phyloP scores from a whole-genome alignment of 1,139 yeast species.

The Candida buenavistaensis region DNA sequence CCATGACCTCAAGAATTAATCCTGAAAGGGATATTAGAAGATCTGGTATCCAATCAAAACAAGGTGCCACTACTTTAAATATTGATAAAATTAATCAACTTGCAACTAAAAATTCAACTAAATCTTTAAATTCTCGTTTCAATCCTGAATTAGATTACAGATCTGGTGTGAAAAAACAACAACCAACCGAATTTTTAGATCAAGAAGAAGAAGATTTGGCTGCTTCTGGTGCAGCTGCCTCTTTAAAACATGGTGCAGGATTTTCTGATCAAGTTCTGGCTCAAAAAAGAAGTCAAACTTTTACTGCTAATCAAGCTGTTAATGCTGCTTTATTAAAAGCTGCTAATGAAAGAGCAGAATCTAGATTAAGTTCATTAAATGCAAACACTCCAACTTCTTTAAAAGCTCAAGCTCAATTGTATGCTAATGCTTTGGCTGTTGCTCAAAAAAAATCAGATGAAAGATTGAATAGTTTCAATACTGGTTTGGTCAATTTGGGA shows the following conservation, averaged over 20 bases:
- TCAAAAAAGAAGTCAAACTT: conserved; percentile 33
- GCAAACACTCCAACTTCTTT: conserved; percentile 35
- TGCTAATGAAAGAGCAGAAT: conserved; percentile 61
- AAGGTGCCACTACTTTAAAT: conserved; percentile 28
- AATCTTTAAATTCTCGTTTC: conserved; percentile 42
- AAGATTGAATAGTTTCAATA: conserved; percentile 44
- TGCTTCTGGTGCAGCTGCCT: conserved; percentile 42
- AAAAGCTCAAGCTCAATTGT: conserved; percentile 43
- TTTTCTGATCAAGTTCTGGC: conserved; percentile 25
- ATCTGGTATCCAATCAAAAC: conserved; percentile 45
- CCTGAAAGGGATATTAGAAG: conserved; percentile 44
- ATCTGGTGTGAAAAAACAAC: conserved; percentile 33
- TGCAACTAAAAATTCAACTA: conserved; percentile 46
- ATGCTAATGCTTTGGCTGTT: conserved; percentile 52
- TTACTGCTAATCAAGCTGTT: conserved; percentile 45
- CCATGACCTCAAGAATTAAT: conserved; percentile 50
- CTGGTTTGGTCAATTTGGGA: conserved; percentile 75
- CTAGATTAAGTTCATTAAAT: conserved; percentile 44
- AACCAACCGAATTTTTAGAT: conserved; percentile 28
- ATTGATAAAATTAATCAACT: conserved; percentile 42
- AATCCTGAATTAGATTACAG: conserved; percentile 47
- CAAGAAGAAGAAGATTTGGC: conserved; percentile 34
- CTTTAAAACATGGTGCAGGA: conserved; percentile 32
- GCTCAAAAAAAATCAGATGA: conserved; percentile 69
- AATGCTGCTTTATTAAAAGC: conserved; percentile 58